Evolutionary conservation across 2,329 filamentous ascomycete genomes (phyloP), one percentile per base, ranked within the genome.

Genomic region (Neocatenulostroma microsporum): DNA sequence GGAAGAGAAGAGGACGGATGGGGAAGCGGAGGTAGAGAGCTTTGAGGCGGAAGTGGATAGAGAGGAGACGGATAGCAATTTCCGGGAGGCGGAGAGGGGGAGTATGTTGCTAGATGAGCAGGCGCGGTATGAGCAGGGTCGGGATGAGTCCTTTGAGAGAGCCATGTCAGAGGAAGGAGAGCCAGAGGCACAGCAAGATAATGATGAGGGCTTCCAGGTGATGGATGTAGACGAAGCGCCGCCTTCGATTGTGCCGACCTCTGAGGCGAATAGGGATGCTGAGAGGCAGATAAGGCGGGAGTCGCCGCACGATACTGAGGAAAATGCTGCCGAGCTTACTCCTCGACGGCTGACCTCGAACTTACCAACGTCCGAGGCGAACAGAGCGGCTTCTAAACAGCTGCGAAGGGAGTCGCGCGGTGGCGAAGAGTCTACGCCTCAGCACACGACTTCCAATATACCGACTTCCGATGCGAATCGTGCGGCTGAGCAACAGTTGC

Each of bases 381-480:
- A 54, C 36, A 40, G 34, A n/a, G 46, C 43, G 10, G 48, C 50
- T 11, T 41, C 44, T 21, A 33, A 40, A 21, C 51, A 54, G 21
- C 30, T 50, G 8, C 30, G 34, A 17, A 40, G 34, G 3, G 47
- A 53, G 25, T 37, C 30, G n/a, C 20, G 18, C n/a, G 26, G 12
- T 14, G 12, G 34, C 17, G 11, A 9, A 32, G 33, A 11, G 27
- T 14, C 28, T 10, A 19, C 14, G 19, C 9, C 10, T 29, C 19
- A 5, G 10, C n/a, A 37, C 9, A 13, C 24, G 7, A 6, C 21
- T 23, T 28, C 31, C 11, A 26, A 40, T n/a, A 13, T 50, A 10
- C 30, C 36, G 8, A 50, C 44, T 3, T 53, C 49, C 5, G 51
- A 53, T 5, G 40, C 38, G 11, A 49, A 54, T 38, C 41, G 34